phyloP scores from a whole-genome alignment of 1,284 basidiomycete genomes.

The Sanghuangporus weigelae region DNA sequence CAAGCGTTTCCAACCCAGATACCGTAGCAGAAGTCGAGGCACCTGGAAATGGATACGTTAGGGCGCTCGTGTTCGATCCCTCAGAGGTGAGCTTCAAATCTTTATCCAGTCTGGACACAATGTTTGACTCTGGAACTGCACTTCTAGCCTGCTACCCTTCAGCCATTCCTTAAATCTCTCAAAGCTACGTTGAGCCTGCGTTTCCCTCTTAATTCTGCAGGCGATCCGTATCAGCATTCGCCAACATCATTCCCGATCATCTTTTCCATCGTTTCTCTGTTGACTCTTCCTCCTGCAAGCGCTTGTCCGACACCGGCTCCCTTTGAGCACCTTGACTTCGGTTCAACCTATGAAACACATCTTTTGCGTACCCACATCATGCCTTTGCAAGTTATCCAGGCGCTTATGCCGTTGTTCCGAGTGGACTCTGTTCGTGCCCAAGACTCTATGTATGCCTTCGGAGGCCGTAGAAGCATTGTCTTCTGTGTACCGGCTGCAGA shows the following conservation, averaged over 20 bases:
- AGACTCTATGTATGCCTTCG: constrained; percentile 33
- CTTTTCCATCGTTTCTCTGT: constrained; percentile 65
- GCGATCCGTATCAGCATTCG: constrained; percentile 62
- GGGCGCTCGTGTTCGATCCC: constrained; percentile 74
- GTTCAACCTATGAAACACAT: constrained; percentile 58
- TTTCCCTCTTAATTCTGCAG: constrained; percentile 70
- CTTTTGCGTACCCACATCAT: constrained; percentile 67
- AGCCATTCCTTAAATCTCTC: constrained; percentile 72
- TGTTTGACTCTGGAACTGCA: not conserved
- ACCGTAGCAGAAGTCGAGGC: constrained; percentile 58
- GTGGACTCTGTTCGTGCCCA: constrained; percentile 47
- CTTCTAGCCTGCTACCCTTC: constrained; percentile 59
- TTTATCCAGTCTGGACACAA: not conserved
- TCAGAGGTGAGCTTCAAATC: constrained; percentile 45
- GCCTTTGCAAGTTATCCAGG: constrained; percentile 69
- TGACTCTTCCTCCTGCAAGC: constrained; percentile 46
- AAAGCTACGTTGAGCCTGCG: constrained; percentile 72
- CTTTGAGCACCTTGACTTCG: constrained; percentile 64
- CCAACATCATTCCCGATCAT: constrained; percentile 60
- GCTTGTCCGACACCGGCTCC: constrained; percentile 44
- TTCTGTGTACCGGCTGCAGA: constrained; percentile 67
- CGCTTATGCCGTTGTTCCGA: constrained; percentile 69
- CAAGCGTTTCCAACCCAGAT: constrained; percentile 64
- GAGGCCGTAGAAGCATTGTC: constrained; percentile 57
- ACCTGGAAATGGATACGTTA: constrained; percentile 64